phyloP scores from a whole-genome alignment of 148 eudicot species.

The Vaccinium vitisidaea region DNA sequence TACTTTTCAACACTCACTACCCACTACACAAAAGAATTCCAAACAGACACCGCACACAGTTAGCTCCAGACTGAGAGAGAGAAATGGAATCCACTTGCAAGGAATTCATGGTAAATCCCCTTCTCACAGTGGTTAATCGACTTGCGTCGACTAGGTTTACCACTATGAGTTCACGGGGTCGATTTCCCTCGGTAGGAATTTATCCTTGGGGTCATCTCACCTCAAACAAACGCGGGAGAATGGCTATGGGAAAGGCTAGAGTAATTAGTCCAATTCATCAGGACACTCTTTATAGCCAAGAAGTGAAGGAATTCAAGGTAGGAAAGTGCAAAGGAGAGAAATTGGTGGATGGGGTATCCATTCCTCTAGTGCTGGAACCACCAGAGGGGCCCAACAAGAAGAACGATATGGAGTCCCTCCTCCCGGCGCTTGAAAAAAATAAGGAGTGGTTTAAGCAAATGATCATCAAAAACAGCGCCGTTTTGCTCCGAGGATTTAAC shows the following conservation, averaged over 20 bases:
- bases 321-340: conserved; percentile 52
- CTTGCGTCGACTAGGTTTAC: too few relatives aligned
- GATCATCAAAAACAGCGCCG: conserved; percentile 44
- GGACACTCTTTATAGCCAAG: too few relatives aligned
- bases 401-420: conserved; percentile 22
- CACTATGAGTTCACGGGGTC: too few relatives aligned
- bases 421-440: conserved; percentile 29
- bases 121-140: too few relatives aligned
- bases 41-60: neutral
- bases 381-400: conserved; percentile 9
- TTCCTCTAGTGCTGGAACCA: conserved; percentile 46
- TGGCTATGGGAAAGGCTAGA: too few relatives aligned
- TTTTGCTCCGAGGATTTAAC: conserved; percentile 42
- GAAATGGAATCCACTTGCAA: neutral
- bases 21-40: too few relatives aligned
- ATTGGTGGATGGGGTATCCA: conserved; percentile 39
- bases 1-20: too few relatives aligned
- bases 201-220: too few relatives aligned
- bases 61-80: neutral
- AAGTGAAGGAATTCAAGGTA: conserved; percentile 32
- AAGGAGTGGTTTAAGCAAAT: conserved; percentile 48
- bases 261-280: too few relatives aligned
- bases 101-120: conserved; percentile 32
- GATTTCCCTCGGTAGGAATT: too few relatives aligned
- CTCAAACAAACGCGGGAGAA: too few relatives aligned